Evolutionary conservation across 441 rosid genomes (phyloP).

Genomic region (Euphorbia schlechtendalii): DNA sequence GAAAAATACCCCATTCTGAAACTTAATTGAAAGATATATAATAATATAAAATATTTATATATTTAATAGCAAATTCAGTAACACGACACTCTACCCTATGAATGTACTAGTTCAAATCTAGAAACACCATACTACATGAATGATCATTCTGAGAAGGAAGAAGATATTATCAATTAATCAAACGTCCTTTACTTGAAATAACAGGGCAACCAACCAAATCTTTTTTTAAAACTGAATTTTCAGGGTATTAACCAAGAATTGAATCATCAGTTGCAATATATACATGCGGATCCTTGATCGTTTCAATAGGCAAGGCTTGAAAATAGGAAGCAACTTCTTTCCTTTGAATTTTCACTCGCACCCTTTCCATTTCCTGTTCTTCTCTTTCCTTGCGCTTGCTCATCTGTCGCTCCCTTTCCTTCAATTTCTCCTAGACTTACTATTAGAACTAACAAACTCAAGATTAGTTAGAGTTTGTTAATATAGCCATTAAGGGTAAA

Average conservation of each 20-base stretch:
- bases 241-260: slow-evolving; percentile 1
- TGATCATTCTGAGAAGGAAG: background rate
- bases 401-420: slow-evolving; percentile 82
- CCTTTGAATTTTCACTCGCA: slow-evolving; percentile 73
- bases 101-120: background rate
- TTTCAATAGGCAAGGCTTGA: slow-evolving; percentile 94
- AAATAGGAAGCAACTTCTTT: slow-evolving; percentile 82
- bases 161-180: background rate
- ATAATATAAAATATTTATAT: too few species aligned
- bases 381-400: slow-evolving; percentile 96
- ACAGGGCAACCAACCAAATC: background rate
- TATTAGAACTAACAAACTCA: too few species aligned
- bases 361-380: slow-evolving; percentile 95
- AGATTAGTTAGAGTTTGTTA: too few species aligned
- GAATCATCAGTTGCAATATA: slow-evolving; percentile 6
- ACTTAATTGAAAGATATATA: too few species aligned
- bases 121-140: background rate
- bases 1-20: too few species aligned
- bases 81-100: too few species aligned
- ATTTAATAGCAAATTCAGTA: too few species aligned
- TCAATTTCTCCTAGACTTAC: slow-evolving; percentile 70
- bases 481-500: too few species aligned
- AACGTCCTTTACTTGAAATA: background rate
- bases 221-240: too few species aligned
- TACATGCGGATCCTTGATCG: slow-evolving; percentile 88